A percentile compares a stretch with the other conserved stretches of the same genome.
phyloP scores from a whole-genome alignment of 1,284 basidiomycete genomes.

The Mycena citricolor region DNA sequence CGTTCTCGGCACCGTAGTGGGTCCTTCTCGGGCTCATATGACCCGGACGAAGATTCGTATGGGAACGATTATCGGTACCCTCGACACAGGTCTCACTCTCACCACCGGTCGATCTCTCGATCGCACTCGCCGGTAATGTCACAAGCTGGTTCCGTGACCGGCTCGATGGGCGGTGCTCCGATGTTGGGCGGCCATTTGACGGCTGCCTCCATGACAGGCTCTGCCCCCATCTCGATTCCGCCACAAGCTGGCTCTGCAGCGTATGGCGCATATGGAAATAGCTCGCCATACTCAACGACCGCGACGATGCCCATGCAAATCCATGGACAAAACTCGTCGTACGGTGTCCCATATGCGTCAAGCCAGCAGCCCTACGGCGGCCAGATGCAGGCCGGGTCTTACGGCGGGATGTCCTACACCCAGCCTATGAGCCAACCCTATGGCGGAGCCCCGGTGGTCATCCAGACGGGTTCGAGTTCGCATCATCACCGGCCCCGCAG shows the following conservation, averaged over 20 bases:
- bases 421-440: constrained; percentile 25
- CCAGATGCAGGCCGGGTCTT: constrained; percentile 18
- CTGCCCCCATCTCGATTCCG: too few species aligned
- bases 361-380: constrained; percentile 13
- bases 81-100: constrained; percentile 33
- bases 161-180: constrained; percentile 7
- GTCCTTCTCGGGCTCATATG: constrained; percentile 24
- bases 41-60: constrained; percentile 39
- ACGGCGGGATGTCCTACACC: too few species aligned
- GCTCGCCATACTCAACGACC: constrained; percentile 31
- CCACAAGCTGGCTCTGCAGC: too few species aligned
- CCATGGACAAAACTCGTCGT: constrained; percentile 24
- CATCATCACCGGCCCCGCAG: constrained; percentile 36
- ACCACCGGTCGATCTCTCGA: constrained; percentile 30
- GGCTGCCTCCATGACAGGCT: constrained; percentile 9
- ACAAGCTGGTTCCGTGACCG: constrained; percentile 23
- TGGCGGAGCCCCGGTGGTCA: constrained; percentile 26
- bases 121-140: constrained; percentile 28
- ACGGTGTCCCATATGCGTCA: constrained; percentile 23
- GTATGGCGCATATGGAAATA: constrained; percentile 28
- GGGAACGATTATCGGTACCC: constrained; percentile 37
- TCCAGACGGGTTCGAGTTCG: constrained; percentile 24
- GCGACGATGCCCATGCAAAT: constrained; percentile 27
- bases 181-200: too few species aligned
- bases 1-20: constrained; percentile 35